Conservation (phyloP, 164 flowering plant genomes). For the Houttuynia cordata region DNA sequence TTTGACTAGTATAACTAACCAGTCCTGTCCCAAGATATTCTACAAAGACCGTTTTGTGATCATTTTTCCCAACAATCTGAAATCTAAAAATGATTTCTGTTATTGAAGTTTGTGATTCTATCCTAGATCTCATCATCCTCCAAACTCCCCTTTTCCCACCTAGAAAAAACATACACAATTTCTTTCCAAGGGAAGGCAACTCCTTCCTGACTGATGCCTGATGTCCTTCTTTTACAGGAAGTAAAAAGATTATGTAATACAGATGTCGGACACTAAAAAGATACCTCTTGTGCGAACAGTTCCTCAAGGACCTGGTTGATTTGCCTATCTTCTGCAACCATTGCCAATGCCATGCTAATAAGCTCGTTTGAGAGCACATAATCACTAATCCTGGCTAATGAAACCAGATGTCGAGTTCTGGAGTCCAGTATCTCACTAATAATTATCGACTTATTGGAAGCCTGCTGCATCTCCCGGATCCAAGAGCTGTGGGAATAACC, state of each 20-base stretch:
- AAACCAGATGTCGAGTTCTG: conserved; percentile 83
- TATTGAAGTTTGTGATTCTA: too few relatives aligned
- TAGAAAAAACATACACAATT: too few relatives aligned
- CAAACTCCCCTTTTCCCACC: too few relatives aligned
- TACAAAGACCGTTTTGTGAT: too few relatives aligned
- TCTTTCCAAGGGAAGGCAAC: neutral
- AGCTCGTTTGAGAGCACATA: conserved; percentile 90
- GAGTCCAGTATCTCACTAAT: conserved; percentile 93
- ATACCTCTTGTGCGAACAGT: conserved; percentile 87
- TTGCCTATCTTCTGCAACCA: conserved; percentile 95
- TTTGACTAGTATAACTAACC: too few relatives aligned
- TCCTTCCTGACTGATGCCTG: neutral
- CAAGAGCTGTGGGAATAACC: conserved; percentile 19
- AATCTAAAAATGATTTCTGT: too few relatives aligned
- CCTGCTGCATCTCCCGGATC: conserved; percentile 94
- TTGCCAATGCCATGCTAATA: conserved; percentile 92
- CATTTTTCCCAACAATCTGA: too few relatives aligned
- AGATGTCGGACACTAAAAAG: neutral
- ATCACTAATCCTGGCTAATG: conserved; percentile 90
- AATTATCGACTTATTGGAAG: conserved; percentile 77
- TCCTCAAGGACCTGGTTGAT: conserved; percentile 92
- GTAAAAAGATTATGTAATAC: neutral
- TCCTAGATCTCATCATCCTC: too few relatives aligned
- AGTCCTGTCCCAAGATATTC: too few relatives aligned
- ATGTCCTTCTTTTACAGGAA: neutral